Evolutionary conservation across 371 early-diverging fungal genomes (phyloP).

Genomic region (Sporodiniella umbellata): DNA sequence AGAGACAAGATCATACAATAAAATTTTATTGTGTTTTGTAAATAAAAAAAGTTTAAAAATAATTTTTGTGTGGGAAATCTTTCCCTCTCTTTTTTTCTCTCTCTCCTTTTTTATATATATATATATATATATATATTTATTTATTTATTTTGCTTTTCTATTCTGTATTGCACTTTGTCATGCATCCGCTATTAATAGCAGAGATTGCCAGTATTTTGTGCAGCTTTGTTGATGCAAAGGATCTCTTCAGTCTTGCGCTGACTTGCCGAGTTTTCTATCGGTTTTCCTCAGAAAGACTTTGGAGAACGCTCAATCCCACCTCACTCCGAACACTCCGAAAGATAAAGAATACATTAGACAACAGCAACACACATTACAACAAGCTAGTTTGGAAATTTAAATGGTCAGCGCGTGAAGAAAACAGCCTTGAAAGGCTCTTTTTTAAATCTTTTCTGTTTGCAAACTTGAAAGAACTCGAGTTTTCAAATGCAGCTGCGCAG

Average conservation of each 20-base stretch:
- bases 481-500: constrained; percentile 43
- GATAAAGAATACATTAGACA: constrained; percentile 37
- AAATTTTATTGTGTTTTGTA: background rate
- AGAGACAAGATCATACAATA: constrained; percentile 23
- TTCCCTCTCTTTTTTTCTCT: background rate
- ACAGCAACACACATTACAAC: constrained; percentile 21
- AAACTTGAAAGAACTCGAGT: constrained; percentile 29
- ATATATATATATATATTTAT: no score
- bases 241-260: constrained; percentile 32
- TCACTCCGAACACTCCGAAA: constrained; percentile 32
- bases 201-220: constrained; percentile 38
- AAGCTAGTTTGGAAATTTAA: constrained; percentile 27
- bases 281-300: constrained; percentile 29
- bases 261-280: constrained; percentile 29
- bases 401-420: constrained; percentile 26
- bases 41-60: background rate
- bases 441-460: constrained; percentile 37
- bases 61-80: background rate
- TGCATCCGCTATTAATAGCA: constrained; percentile 35
- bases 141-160: background rate
- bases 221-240: constrained; percentile 26
- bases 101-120: background rate
- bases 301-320: constrained; percentile 34
- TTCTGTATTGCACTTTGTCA: no score
- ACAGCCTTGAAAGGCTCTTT: constrained; percentile 24